Base-by-base conservation (phyloP, 768 basidiomycete species). In the Candolleomyces aberdarensis region DNA sequence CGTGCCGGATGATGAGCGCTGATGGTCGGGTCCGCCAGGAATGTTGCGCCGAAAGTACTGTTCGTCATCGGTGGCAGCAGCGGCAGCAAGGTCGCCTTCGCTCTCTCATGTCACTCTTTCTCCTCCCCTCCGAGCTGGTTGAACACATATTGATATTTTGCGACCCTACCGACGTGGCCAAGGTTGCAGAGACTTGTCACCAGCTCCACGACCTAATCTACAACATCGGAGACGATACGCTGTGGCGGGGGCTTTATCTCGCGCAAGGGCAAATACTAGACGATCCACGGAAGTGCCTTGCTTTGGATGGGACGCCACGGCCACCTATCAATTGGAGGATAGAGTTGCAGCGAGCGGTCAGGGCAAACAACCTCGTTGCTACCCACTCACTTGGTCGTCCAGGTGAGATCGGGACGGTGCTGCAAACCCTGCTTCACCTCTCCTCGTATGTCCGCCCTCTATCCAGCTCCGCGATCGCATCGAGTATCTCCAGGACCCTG, bases 201-300 rank as follows among this genome's bases (percentile, higher is more conserved):
- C 49, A 49, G n/a, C 53, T 74, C 54, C 71, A 75, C 58, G 66
- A 64, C 3, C 63, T 85, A 60, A 70, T 89, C 22, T 86, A 87
- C 64, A 56, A 69, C 47, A 63, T 76, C 2, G 71, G 72, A 9
- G 77, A 82, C 63, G 74, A 74, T 29, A 74, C 82, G 52, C 72
- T 89, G 41, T 92, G 90, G 90, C 80, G 86, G 8, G 73, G 71
- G 9, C 76, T 91, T 5, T 92, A 90, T 70, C 84, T 92, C 47
- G 65, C 72, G 0, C 81, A 36, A 8, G 6, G 36, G 36, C 36
- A 85, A 59, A 77, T 81, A 0, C 78, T 89, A 59, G 90, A 91
- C 61, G 87, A 91, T 65, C 88, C 85, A 1, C 74, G 85, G 9
- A 56, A 57, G n/a, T 81, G 85, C 50, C 65, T 83, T 5, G 77